Percentiles rank a stretch among this genome's conserved stretches.
These are phyloP conservation scores for Claviceps digitariae DNA, from an alignment of 2,329 filamentous ascomycete species.

Conservation along the genomic window DNA sequence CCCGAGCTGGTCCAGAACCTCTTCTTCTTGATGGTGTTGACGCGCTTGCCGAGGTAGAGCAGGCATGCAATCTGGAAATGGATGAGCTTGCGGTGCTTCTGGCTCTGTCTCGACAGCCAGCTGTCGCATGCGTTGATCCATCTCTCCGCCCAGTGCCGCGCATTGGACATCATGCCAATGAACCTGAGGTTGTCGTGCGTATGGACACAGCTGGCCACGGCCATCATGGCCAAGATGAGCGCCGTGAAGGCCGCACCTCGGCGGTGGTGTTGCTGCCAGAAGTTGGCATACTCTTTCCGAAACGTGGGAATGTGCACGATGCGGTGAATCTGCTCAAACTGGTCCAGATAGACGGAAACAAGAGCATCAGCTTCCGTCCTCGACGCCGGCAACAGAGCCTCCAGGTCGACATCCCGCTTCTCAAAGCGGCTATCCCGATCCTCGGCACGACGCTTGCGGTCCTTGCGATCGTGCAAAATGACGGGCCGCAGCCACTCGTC, in stretches of 20 bases:
- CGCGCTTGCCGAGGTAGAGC: conserved; percentile 45
- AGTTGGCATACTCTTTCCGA: conserved; percentile 38
- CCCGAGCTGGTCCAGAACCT: conserved; percentile 47
- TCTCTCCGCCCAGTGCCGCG: conserved; percentile 39
- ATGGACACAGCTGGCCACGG: conserved; percentile 43
- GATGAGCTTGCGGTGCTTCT: conserved; percentile 46
- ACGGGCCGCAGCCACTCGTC: conserved; percentile 48
- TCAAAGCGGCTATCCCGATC: conserved; percentile 37
- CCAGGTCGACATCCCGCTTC: conserved; percentile 34
- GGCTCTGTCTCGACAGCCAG: conserved; percentile 42
- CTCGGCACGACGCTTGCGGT: conserved; percentile 38
- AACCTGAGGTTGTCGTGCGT: conserved; percentile 37
- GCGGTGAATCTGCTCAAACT: conserved; percentile 41
- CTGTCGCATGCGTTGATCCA: conserved; percentile 43
- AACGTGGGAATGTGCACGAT: conserved; percentile 49
- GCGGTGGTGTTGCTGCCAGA: conserved; percentile 28
- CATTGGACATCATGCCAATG: conserved; percentile 43
- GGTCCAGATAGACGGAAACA: conserved; percentile 36
- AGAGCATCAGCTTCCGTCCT: conserved; percentile 35
- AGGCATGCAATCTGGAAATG: conserved; percentile 48
- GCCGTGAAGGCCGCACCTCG: conserved; percentile 42
- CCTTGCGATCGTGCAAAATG: conserved; percentile 41
- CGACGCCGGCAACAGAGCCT: conserved; percentile 31
- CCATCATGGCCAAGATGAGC: conserved; percentile 45
- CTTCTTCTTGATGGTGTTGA: conserved; percentile 53